Evolutionary conservation across 106 monocot genomes (phyloP), one percentile per base, ranked within the genome.

Genomic region (Amphibolis antarctica): DNA sequence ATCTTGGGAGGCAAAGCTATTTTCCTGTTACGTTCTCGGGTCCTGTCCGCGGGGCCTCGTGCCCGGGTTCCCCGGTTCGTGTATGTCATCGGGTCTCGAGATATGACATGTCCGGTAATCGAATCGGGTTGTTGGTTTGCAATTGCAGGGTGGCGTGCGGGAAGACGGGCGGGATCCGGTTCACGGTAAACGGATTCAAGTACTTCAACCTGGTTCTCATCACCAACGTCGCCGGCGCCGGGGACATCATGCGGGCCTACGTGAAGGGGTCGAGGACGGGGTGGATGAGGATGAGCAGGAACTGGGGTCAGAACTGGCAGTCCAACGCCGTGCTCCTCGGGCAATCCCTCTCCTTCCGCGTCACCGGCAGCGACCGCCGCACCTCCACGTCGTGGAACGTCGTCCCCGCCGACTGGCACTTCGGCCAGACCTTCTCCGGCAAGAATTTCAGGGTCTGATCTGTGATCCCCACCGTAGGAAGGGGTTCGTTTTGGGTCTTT

Each of bases 291-390:
- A 80, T 92, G 86, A 81, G 83, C 55, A 75, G 86, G 11, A 92
- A 92, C 67, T 92, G 92, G 92, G 92, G 92, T 36, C 92, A 92
- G 71, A 92, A 87, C 70, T 92, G 92, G 92, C 92, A 92, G 65
- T 92, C 92, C 66, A 92, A 92, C 65, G 71, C 79, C 22, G 76
- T 79, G 4, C 79, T 92, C 29, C 69, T 78, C 17, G 83, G 84
- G 42, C 86, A 86, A 62, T 10, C 92, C 22, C 77, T 92, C 50
- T 92, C 92, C 44, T 92, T 92, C 75, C 78, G 92, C 23, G 86
- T 92, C 52, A 87, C 84, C 64, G 75, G 79, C 28, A 86, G 92
- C 64, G 92, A 92, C 77, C 83, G 68, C 59, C 74, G 92, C 50
- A 84, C 86, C 60, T 92, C 92, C 29, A 86, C 92, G 21, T 82